Evolutionary conservation across 140 eudicot genomes (phyloP), one percentile per base, ranked within the genome.

Genomic region (Eryngium alpinum): DNA sequence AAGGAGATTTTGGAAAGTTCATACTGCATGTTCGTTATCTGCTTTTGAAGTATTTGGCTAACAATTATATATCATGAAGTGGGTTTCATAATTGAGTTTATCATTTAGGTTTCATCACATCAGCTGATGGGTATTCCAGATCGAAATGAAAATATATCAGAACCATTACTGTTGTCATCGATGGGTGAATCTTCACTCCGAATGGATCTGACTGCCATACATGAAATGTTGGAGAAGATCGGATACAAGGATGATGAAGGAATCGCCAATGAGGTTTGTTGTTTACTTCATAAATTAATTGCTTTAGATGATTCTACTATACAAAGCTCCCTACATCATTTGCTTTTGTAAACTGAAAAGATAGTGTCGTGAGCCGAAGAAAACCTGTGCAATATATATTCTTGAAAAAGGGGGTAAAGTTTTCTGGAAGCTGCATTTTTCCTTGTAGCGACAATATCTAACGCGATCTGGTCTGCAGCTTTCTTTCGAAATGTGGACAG

Each of bases 401-500:
- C 21, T 74, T 74, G 10, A 34, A 14, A 34, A 25, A 22, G 11
- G 53, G 53, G 32, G 53, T 38, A 14, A 6, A 14, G 63, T 46
- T 75, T 7, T 14, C 29, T 75, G 6, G 33, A 15, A 43, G 2
- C 22, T 75, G 79, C 50, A 14, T n/a, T 31, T 6, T 1, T 73
- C 15, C 9, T 12, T 27, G 52, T 50, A 11, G 32, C n/a, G 66
- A 25, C 43, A 24, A 59, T 79, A 17, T 38, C 32, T 17, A 22
- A 22, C 44, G 83, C 13, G 18, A 80, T 46, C 33, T 80, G 66
- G 59, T 43, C 60, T 83, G 91, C 89, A 94, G 98, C 96, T 92
- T 57, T 94, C 98, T 5, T 94, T 94, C 60, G 97, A 94, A 87
- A 84, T 92, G 97, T 94, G 97, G 97, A 92, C 94, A 24, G 90